Base-by-base conservation (phyloP, 2,329 filamentous ascomycete species). In the Neofusicoccum kwambonambiense region DNA sequence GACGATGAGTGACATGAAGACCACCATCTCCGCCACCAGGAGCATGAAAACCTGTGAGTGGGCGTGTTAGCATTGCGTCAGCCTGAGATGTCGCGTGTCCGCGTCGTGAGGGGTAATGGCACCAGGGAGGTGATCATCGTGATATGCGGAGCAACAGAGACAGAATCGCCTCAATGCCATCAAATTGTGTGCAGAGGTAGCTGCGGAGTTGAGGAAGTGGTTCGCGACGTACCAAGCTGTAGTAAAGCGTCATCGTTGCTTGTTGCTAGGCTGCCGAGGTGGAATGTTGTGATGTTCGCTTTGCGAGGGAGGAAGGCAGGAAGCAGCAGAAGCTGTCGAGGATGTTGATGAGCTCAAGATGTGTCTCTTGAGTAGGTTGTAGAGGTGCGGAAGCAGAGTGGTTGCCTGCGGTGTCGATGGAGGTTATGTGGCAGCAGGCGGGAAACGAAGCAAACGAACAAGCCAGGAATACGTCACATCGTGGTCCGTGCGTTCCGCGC, bases 1-100 rank as follows among this genome's bases (percentile, higher is more conserved):
- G 64, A 99, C 77, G 80, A 94, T 88, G 73, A 94, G 84, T 70
- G 90, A 82, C 84, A 91, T 86, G 81, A 93, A 93, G 72, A 96
- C 82, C 67, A 81, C 82, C 90, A 95, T 94, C 87, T 95, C 91
- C 73, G 88, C 84, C 80, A 95, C 87, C 73, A 95, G 84, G 73
- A 94, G 87, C 77, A 90, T 79, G 81, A 96, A 96, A 73, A 95
- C 91, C 92, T 95, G 39, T 12, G 12, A 41, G 31, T 19, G 15
- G 12, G 34, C 37, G 12, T n/a, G 22, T 61, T 57, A 61, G 60
- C 45, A 35, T 11, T 15, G 42, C 12, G 13, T 8, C 15, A n/a
- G 50, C 1, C 13, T 45, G n/a, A 37, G 11, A 35, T 47, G 61
- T 45, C 27, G 52, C 51, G 54, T 31, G 47, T 34, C 19, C n/a